phyloP scores from a whole-genome alignment of 352 stramenopile genomes.

The Blastocystis sp. region DNA sequence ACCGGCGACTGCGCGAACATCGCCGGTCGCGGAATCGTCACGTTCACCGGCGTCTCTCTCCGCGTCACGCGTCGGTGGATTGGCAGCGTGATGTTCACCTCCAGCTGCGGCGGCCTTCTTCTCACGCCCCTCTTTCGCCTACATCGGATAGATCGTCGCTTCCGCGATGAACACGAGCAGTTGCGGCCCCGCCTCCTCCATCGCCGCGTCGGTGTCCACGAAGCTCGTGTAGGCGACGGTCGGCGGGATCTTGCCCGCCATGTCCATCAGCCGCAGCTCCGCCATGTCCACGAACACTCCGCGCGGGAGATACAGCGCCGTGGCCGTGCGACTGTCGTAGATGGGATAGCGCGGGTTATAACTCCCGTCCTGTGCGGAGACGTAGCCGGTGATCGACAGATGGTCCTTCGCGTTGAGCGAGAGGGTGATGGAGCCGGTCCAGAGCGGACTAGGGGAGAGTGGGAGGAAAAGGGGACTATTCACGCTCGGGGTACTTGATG shows the following conservation, averaged over 20 bases:
- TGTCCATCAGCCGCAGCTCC: conserved; percentile 25
- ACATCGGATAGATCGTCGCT: conserved; percentile 40
- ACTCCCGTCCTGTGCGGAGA: neutral
- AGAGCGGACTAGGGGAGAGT: neutral
- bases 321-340: neutral
- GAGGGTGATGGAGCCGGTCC: neutral
- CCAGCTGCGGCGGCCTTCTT: neutral
- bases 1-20: conserved; percentile 9
- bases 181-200: neutral
- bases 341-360: conserved; percentile 15
- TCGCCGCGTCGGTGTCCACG: neutral
- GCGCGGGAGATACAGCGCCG: neutral
- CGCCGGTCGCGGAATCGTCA: conserved; percentile 6
- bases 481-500: conserved; percentile 12
- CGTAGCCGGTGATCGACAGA: neutral
- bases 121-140: neutral
- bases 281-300: conserved; percentile 31
- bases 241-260: neutral
- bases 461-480: neutral
- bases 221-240: neutral
- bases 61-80: neutral
- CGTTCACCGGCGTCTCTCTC: neutral
- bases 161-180: conserved; percentile 30
- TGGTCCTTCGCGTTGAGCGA: neutral
- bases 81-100: conserved; percentile 25